Percentiles rank a stretch among this genome's conserved stretches.
These are phyloP conservation scores for Metarhizium humberi DNA, from an alignment of 2,329 filamentous ascomycete species.

Conservation along the genomic window DNA sequence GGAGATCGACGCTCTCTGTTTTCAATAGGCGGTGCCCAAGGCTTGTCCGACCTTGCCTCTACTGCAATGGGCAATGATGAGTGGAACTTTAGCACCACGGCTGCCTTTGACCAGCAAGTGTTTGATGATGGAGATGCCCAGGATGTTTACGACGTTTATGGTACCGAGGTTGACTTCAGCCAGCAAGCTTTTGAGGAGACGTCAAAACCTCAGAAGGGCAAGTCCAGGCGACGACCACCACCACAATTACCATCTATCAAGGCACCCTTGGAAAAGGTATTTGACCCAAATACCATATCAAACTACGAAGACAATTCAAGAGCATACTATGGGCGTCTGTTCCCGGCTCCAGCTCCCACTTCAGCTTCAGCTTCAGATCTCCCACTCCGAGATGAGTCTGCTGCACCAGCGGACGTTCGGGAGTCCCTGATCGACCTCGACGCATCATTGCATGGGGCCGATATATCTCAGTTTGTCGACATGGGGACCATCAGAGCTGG, in stretches of 20 bases:
- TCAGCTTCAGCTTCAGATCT: constrained; percentile 37
- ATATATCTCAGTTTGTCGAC: constrained; percentile 49
- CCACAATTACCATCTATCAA: constrained; percentile 48
- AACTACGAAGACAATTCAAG: constrained; percentile 56
- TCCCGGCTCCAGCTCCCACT: constrained; percentile 26
- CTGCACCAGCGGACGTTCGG: constrained; percentile 38
- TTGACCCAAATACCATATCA: constrained; percentile 56
- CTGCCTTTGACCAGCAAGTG: constrained; percentile 52
- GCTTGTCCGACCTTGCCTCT: constrained; percentile 33
- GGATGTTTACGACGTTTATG: constrained; percentile 53
- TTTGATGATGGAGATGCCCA: constrained; percentile 43
- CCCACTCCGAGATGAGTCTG: constrained; percentile 47
- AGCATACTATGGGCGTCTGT: constrained; percentile 45
- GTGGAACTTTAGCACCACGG: constrained; percentile 60
- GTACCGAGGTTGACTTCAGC: constrained; percentile 45
- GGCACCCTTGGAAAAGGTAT: constrained; percentile 54
- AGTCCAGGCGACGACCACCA: constrained; percentile 46
- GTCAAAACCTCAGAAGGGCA: constrained; percentile 42
- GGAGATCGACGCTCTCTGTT: constrained; percentile 61
- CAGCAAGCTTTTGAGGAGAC: constrained; percentile 36
- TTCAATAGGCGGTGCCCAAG: constrained; percentile 48
- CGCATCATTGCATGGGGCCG: constrained; percentile 45
- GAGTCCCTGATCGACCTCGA: constrained; percentile 59
- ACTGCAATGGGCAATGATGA: constrained; percentile 45
- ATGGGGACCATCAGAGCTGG: constrained; percentile 50